Conservation (phyloP, 306 rosid genomes). For the Cucumis melo region DNA sequence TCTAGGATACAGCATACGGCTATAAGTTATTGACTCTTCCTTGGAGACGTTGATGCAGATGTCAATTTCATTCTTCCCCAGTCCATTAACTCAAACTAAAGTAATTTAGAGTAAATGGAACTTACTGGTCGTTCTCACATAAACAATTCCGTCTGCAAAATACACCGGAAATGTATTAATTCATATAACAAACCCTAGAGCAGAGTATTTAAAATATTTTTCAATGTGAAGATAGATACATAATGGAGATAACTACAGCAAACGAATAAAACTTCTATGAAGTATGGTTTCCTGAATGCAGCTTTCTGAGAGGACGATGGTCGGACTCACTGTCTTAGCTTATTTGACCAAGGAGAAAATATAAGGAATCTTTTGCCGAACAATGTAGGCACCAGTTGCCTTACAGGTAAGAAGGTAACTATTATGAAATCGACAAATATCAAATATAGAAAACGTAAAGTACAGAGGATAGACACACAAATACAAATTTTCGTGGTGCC, state of each 20-base stretch:
- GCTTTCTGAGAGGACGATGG: not conserved
- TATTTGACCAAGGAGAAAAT: not conserved
- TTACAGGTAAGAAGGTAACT: not conserved
- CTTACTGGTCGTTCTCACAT: constrained; percentile 74
- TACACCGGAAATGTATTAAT: not conserved
- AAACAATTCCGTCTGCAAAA: constrained; percentile 65
- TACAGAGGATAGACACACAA: no score
- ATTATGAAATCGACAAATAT: no score
- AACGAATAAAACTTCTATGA: not conserved
- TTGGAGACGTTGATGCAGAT: not conserved
- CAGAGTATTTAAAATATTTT: not conserved
- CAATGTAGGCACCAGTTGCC: not conserved
- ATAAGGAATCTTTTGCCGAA: not conserved
- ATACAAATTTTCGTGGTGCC: no score
- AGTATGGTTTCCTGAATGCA: not conserved
- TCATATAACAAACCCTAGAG: not conserved
- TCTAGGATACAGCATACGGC: not conserved
- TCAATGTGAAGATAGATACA: not conserved
- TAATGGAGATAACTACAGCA: not conserved
- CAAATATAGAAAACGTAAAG: no score
- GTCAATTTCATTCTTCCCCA: not conserved
- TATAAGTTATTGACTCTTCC: not conserved
- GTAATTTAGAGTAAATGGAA: constrained; percentile 10
- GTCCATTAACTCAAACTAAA: not conserved
- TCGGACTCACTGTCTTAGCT: not conserved